Base-by-base conservation (phyloP, 495 filamentous ascomycete genomes). In the Tirmania nivea region DNA sequence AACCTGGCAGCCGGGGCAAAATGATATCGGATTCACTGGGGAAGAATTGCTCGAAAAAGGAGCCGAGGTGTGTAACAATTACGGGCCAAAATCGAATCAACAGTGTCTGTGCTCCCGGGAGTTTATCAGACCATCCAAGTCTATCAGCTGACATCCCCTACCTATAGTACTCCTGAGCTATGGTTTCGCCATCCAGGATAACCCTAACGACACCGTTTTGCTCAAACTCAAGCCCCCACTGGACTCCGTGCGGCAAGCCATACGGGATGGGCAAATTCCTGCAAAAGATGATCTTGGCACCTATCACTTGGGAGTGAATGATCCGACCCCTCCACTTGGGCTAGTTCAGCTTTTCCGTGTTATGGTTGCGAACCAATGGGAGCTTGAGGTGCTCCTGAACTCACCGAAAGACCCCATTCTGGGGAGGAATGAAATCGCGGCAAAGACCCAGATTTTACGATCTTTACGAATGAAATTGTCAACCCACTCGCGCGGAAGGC, bases 31-130 rank as follows among this genome's bases (percentile, higher is more conserved):
- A 20, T 69, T 81, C 54, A 60, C 72, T 21, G 64, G 73, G 9
- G 60, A 73, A 21, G 71, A 77, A 17, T 39, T 65, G 9, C 59
- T 76, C n/a, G 31, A 60, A 7, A 62, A 69, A 10, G 76, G 75
- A 3, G 57, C 69, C 10, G 75, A 83, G 59, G 70, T 83, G 17
- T 73, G 68, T 21, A 84, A 84, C 59, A 84, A 84, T 60, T 84
- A 84, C 55, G 79, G 75, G 0, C 73, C 78, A 4, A 78, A 81
- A 50, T 70, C 74, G 51, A 84, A 84, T 55, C 79, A 78, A 58
- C 77, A 82, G 59, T 61, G 76, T 78, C 58, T 45, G 72, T 68
- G n/a, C 16, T 42, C 21, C 4, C n/a, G 49, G 37, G 10, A 11
- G n/a, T 11, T 21, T 6, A 19, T 19, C 10, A 10, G 9, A 4